Base-by-base conservation (phyloP, 345 rosid genomes). In the Anastatica hierochuntica region DNA sequence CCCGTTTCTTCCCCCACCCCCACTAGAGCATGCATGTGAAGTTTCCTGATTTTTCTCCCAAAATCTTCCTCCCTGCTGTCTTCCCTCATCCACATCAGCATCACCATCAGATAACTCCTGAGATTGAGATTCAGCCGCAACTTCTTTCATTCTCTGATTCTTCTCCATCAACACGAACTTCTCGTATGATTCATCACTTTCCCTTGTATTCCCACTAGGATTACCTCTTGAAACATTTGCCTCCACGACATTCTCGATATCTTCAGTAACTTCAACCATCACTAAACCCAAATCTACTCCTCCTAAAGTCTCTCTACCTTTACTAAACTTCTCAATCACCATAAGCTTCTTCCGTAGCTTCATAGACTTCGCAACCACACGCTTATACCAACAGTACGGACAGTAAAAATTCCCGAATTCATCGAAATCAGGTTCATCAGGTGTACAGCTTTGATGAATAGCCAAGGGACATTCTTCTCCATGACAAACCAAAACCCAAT, bases 331-430 rank as follows among this genome's bases (percentile, higher is more conserved):
- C 19, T 70, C 70, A 6, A 53, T 65, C 42, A 47, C 43, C 68
- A 58, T 49, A 56, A 63, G 77, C 73, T 72, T 73, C 37, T 48
- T 48, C 31, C 49, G 43, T 70, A 68, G 43, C 34, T 59, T 67
- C 42, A 23, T 4, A 7, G 52, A 42, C 74, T 58, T 73, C 1
- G 35, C 21, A 26, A 56, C 20, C 17, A 56, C 38, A 53, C 64
- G 61, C 57, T 76, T 83, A 68, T 77, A 76, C 72, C 77, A 71
- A 65, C 95, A 83, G 20, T 74, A 81, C 16, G 86, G 81, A 43
- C 95, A 81, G 15, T 65, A 74, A 66, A 81, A 86, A 3, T 60
- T 73, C 0, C 84, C 95, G 13, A 35, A 47, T 3, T 68, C 71
- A 60, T 83, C 83, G 27, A 74, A 71, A 14, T 62, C 55, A 13